These are phyloP conservation scores for Purpureocillium takamizusanense DNA, from an alignment of 2,329 filamentous ascomycete genomes.

Conservation along the genomic window DNA sequence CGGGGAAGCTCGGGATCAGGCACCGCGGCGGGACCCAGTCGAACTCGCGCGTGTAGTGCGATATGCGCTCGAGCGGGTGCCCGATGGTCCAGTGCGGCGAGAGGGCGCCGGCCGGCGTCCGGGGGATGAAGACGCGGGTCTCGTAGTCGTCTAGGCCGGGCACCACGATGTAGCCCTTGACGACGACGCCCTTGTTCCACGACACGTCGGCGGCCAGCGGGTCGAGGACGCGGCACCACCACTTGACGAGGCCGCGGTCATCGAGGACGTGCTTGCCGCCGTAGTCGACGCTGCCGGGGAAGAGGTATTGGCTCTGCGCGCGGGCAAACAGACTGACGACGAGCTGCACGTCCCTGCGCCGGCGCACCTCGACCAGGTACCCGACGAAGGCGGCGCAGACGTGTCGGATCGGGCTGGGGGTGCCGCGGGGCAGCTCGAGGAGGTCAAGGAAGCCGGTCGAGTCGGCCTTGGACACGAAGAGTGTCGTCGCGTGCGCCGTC, in stretches of 20 bases:
- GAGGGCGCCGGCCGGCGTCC: conserved; percentile 25
- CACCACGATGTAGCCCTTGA: conserved; percentile 76
- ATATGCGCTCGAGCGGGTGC: conserved; percentile 58
- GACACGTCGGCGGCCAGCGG: conserved; percentile 40
- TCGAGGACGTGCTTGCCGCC: conserved; percentile 81
- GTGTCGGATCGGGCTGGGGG: conserved; percentile 63
- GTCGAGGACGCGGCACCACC: conserved; percentile 90
- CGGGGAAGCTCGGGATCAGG: conserved; percentile 82
- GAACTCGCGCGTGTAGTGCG: conserved; percentile 50
- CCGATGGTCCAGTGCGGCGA: conserved; percentile 56
- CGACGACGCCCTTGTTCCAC: conserved; percentile 36
- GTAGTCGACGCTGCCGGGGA: conserved; percentile 85
- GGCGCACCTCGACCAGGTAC: conserved; percentile 60
- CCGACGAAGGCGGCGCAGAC: conserved; percentile 68
- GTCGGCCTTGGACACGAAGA: conserved; percentile 96
- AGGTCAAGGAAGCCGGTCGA: conserved; percentile 80
- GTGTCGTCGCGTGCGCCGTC: conserved; percentile 68
- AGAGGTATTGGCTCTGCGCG: conserved; percentile 88
- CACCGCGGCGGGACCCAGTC: conserved; percentile 65
- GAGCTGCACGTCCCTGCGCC: conserved; percentile 55
- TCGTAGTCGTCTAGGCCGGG: conserved; percentile 81
- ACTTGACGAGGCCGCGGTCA: conserved; percentile 80
- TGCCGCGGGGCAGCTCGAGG: conserved; percentile 51
- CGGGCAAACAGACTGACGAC: conserved; percentile 87
- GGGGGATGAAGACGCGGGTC: conserved; percentile 68